phyloP scores from a whole-genome alignment of 352 stramenopile genomes.

The Thalassiosira exigua region DNA sequence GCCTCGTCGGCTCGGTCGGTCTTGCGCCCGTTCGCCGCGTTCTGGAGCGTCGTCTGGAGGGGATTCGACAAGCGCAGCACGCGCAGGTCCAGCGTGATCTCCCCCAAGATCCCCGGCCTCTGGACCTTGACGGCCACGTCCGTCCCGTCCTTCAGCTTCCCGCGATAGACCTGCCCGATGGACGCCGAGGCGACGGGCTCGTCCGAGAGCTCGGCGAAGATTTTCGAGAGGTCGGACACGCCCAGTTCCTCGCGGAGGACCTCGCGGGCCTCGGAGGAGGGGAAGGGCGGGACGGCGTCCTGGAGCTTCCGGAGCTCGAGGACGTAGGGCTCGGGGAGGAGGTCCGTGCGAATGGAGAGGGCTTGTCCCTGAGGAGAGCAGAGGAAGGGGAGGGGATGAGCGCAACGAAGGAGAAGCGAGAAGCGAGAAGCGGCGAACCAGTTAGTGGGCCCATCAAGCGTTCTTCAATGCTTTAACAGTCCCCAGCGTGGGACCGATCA shows the following conservation, averaged over 20 bases:
- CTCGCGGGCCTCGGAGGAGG: slow-evolving; percentile 56
- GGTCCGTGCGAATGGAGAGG: slow-evolving; percentile 78
- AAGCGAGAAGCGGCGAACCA: too few species aligned
- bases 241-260: slow-evolving; percentile 60
- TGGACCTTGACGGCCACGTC: slow-evolving; percentile 87
- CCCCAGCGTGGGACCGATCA: too few species aligned
- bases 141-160: slow-evolving; percentile 49
- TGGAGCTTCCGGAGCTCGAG: slow-evolving; percentile 69
- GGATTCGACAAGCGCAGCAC: slow-evolving; percentile 16
- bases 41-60: slow-evolving; percentile 50
- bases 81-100: slow-evolving; percentile 75
- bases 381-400: background rate
- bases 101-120: slow-evolving; percentile 72
- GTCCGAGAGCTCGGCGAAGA: slow-evolving; percentile 55
- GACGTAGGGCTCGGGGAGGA: slow-evolving; percentile 79
- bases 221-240: slow-evolving; percentile 43
- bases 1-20: slow-evolving; percentile 83
- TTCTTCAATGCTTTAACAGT: too few species aligned
- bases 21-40: too few species aligned
- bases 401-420: too few species aligned
- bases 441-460: too few species aligned
- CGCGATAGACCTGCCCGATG: slow-evolving; percentile 86
- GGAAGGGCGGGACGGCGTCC: slow-evolving; percentile 84
- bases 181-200: slow-evolving; percentile 65
- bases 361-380: slow-evolving; percentile 68